Evolutionary conservation across 208 protist species (phyloP).

Genomic region (Trypanosoma brucei): DNA sequence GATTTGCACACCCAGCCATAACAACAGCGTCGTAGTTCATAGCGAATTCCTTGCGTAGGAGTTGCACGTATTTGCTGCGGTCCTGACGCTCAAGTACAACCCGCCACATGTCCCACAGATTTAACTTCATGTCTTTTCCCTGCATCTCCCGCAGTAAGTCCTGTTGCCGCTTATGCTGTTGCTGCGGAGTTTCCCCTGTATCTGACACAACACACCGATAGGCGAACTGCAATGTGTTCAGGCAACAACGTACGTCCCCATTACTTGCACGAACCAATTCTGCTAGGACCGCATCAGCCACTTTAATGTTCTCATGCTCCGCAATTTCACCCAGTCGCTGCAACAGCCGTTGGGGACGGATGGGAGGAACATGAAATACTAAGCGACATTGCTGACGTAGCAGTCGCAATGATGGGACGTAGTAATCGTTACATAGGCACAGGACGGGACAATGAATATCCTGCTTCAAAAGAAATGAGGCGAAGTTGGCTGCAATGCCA

Average conservation of each 20-base stretch:
- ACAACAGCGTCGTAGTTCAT: slow-evolving; percentile 55
- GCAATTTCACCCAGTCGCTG: slow-evolving; percentile 57
- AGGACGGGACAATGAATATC: slow-evolving; percentile 77
- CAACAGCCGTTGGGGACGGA: slow-evolving; percentile 64
- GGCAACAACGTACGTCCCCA: slow-evolving; percentile 82
- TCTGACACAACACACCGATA: slow-evolving; percentile 3
- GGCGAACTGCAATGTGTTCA: slow-evolving; percentile 84
- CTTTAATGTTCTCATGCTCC: slow-evolving; percentile 22
- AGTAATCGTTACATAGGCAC: slow-evolving; percentile 86
- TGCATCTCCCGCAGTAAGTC: slow-evolving; percentile 47
- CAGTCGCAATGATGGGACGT: slow-evolving; percentile 60
- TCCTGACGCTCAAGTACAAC: slow-evolving; percentile 44
- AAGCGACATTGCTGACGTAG: slow-evolving; percentile 53
- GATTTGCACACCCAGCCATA: neutral
- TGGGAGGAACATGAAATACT: slow-evolving; percentile 57
- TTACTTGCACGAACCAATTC: slow-evolving; percentile 56
- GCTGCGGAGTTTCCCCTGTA: neutral
- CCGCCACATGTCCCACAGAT: slow-evolving; percentile 42
- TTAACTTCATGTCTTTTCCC: slow-evolving; percentile 48
- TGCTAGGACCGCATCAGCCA: slow-evolving; percentile 42
- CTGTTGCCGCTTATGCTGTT: neutral
- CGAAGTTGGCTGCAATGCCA: slow-evolving; percentile 72
- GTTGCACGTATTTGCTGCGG: slow-evolving; percentile 49
- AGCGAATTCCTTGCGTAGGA: slow-evolving; percentile 55
- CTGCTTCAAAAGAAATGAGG: slow-evolving; percentile 42